Evolutionary conservation across 352 stramenopile genomes (phyloP).

Genomic region (Pythium dissimile): DNA sequence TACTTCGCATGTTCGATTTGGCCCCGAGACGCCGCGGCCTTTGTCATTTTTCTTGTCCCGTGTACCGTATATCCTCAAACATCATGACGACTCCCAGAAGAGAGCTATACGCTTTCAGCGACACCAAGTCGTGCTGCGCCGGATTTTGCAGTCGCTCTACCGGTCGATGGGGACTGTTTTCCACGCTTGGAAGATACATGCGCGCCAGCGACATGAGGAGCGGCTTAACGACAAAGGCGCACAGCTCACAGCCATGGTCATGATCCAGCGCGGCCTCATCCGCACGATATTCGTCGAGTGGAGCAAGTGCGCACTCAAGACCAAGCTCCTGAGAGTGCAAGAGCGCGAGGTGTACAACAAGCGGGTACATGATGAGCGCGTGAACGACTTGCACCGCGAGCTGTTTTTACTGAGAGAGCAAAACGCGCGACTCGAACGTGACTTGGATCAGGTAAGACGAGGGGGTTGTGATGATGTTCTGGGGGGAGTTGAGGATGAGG

Average conservation of each 20-base stretch:
- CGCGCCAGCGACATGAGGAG: conserved; percentile 32
- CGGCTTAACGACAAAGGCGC: conserved; percentile 44
- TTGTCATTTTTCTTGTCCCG: conserved; percentile 46
- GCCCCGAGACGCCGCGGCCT: conserved; percentile 22
- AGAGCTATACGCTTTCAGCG: conserved; percentile 32
- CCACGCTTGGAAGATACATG: conserved; percentile 46
- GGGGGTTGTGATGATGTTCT: background rate
- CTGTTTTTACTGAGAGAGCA: conserved; percentile 36
- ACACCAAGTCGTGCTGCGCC: conserved; percentile 41
- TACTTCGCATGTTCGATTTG: background rate
- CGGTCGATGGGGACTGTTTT: conserved; percentile 49
- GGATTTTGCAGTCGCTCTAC: conserved; percentile 51
- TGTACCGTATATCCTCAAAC: conserved; percentile 38
- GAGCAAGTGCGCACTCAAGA: conserved; percentile 36
- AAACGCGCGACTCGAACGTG: conserved; percentile 23
- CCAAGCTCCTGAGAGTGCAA: conserved; percentile 3
- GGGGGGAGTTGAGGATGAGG: background rate
- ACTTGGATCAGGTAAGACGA: background rate
- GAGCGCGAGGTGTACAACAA: conserved; percentile 16
- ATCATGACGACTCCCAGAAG: conserved; percentile 33
- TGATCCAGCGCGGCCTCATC: conserved; percentile 44
- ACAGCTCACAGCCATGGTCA: conserved; percentile 47
- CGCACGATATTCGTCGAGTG: conserved; percentile 52
- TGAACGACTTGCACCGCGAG: conserved; percentile 34
- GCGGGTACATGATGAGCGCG: conserved; percentile 29